Evolutionary conservation across 2,329 filamentous ascomycete genomes (phyloP), one percentile per base, ranked within the genome.

Genomic region (Zymoseptoria ardabiliae): DNA sequence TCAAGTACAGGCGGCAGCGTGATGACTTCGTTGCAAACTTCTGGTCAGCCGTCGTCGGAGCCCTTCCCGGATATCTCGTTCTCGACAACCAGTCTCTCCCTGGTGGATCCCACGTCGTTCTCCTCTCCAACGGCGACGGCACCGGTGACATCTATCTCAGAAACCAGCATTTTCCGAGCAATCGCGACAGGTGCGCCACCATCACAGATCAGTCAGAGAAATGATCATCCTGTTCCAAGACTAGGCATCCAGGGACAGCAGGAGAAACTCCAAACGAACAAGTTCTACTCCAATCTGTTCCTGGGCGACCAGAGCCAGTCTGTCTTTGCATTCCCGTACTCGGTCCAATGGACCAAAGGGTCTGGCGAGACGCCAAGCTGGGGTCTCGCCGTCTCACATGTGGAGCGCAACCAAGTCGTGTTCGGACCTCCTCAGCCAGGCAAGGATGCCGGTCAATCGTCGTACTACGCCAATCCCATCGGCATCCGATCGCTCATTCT

Each of bases 401-500:
- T 86, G 10, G 87, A 93, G 55, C 76, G 82, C 0, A 76, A 76
- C 45, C 85, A 94, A 71, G 76, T 87, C 57, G 85, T 72, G 17
- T 55, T 53, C 5, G 64, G 61, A 13, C 53, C 63, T 11, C 59
- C 61, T 3, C 65, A 66, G 23, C 64, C 78, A 54, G 74, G 73
- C 23, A 78, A 79, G 30, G 74, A 70, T 58, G 67, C 69, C 25
- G 86, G 89, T 3, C 80, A 82, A 1, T 76, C 81, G 25, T 58
- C 58, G 8, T 97, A 88, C 70, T 97, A 89, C 67, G 81, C 88
- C 70, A 94, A 90, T 67, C 91, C 93, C 0, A 78, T 94, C 50
- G 89, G 89, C 0, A 88, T 95, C 23, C 88, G 95, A 69, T 90
- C 89, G 1, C 71, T 97, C 28, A 82, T 91, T 25, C 76, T 97